A percentile compares a stretch with the other conserved stretches of the same genome.
Evolutionary conservation across 345 rosid species (phyloP).

Genomic region (Aquilaria yunnanensis): DNA sequence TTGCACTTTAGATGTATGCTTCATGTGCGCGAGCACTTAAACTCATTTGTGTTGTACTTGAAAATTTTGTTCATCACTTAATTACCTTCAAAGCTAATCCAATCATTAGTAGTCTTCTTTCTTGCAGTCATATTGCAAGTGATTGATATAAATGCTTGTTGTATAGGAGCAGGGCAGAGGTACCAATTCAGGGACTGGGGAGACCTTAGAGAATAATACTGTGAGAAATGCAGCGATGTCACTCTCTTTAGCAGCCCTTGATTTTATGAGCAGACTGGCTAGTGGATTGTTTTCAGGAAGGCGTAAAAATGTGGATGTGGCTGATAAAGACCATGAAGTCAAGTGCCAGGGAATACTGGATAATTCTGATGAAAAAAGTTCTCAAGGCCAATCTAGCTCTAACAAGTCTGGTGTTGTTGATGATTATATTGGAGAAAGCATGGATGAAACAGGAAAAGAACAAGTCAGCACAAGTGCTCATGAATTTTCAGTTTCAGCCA

Average conservation of each 20-base stretch:
- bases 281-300: slow-evolving; percentile 79
- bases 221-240: slow-evolving; percentile 66
- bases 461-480: slow-evolving; percentile 22
- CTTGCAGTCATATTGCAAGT: slow-evolving; percentile 4
- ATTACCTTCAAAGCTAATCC: background rate
- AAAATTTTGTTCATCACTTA: background rate
- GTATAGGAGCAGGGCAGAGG: slow-evolving; percentile 41
- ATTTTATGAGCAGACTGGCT: slow-evolving; percentile 75
- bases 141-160: slow-evolving; percentile 22
- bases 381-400: slow-evolving; percentile 37
- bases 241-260: slow-evolving; percentile 87
- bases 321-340: slow-evolving; percentile 35
- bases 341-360: slow-evolving; percentile 22
- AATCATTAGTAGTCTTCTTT: background rate
- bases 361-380: slow-evolving; percentile 27
- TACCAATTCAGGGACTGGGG: slow-evolving; percentile 39
- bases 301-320: slow-evolving; percentile 43
- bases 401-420: slow-evolving; percentile 33
- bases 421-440: slow-evolving; percentile 24
- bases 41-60: slow-evolving; percentile 4
- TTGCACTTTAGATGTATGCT: background rate
- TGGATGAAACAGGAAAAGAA: slow-evolving; percentile 25
- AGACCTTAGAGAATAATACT: slow-evolving; percentile 30
- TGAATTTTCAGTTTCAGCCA: slow-evolving; percentile 26
- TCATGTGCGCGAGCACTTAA: background rate